Evolutionary conservation across 352 stramenopile species (phyloP).

Genomic region (Globisporangium okanoganense): DNA sequence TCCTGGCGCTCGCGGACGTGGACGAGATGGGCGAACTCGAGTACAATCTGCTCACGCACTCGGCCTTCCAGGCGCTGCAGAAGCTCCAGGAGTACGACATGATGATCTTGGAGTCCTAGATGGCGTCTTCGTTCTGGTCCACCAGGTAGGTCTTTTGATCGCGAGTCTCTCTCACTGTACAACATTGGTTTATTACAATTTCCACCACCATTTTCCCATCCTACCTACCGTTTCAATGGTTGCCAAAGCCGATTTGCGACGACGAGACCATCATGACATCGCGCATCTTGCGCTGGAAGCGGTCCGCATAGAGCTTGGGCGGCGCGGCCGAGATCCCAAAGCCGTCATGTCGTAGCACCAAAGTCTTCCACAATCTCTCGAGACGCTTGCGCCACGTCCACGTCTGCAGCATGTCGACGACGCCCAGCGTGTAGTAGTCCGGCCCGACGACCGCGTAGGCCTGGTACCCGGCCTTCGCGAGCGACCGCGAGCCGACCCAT

Average conservation of each 20-base stretch:
- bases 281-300: slow-evolving; percentile 83
- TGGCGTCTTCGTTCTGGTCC: not conserved
- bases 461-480: slow-evolving; percentile 68
- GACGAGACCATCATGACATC: slow-evolving; percentile 82
- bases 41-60: slow-evolving; percentile 64
- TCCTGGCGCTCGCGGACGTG: slow-evolving; percentile 58
- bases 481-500: slow-evolving; percentile 59
- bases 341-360: slow-evolving; percentile 59
- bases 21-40: slow-evolving; percentile 73
- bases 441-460: slow-evolving; percentile 74
- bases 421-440: slow-evolving; percentile 85
- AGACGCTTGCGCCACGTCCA: slow-evolving; percentile 83
- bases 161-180: slow-evolving; percentile 13
- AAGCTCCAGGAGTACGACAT: slow-evolving; percentile 83
- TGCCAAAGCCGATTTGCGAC: slow-evolving; percentile 44
- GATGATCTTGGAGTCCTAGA: slow-evolving; percentile 67
- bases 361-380: slow-evolving; percentile 84
- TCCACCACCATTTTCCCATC: slow-evolving; percentile 19
- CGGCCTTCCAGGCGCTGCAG: slow-evolving; percentile 69
- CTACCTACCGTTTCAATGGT: slow-evolving; percentile 15
- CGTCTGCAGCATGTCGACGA: slow-evolving; percentile 90
- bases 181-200: slow-evolving; percentile 12
- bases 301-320: slow-evolving; percentile 64
- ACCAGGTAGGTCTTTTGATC: not conserved
- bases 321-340: slow-evolving; percentile 79